A percentile compares a stretch with the other conserved stretches of the same genome.
Evolutionary conservation across 495 filamentous ascomycete species (phyloP).

Genomic region (Neurospora sp.): DNA sequence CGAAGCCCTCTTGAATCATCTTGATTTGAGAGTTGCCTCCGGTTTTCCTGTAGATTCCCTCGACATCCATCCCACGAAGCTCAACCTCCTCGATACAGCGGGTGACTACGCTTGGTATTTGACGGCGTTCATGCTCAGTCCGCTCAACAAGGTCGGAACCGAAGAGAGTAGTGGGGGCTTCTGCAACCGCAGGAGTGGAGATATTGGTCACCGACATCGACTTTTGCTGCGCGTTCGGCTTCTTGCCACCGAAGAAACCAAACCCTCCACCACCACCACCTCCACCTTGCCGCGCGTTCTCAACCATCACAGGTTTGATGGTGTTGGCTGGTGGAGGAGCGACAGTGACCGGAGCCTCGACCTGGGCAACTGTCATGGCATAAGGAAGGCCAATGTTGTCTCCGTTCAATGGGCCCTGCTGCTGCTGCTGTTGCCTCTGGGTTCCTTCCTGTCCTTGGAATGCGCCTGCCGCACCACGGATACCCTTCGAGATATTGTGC

Average conservation of each 20-base stretch:
- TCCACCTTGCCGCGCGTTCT: slow-evolving; percentile 44
- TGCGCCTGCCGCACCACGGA: slow-evolving; percentile 66
- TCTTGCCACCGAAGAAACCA: slow-evolving; percentile 57
- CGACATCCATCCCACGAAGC: slow-evolving; percentile 90
- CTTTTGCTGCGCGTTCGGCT: slow-evolving; percentile 28
- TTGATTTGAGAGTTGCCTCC: slow-evolving; percentile 84
- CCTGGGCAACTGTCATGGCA: slow-evolving; percentile 44
- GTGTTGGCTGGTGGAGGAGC: slow-evolving; percentile 10
- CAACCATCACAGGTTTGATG: slow-evolving; percentile 25
- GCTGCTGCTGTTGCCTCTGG: slow-evolving; percentile 19
- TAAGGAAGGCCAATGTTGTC: slow-evolving; percentile 51
- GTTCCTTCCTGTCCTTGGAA: slow-evolving; percentile 33
- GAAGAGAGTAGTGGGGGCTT: slow-evolving; percentile 59
- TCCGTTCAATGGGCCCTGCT: slow-evolving; percentile 32
- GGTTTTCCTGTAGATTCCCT: slow-evolving; percentile 97
- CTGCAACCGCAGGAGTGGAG: slow-evolving; percentile 37
- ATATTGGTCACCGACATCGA: slow-evolving; percentile 45
- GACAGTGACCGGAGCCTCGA: slow-evolving; percentile 33
- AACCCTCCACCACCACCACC: slow-evolving; percentile 33
- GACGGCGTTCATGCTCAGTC: slow-evolving; percentile 78
- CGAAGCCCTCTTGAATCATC: slow-evolving; percentile 79
- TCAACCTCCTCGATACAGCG: slow-evolving; percentile 98
- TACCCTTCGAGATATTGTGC: slow-evolving; percentile 86
- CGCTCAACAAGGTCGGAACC: slow-evolving; percentile 82
- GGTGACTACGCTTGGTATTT: slow-evolving; percentile 82